Percentiles rank a stretch among this genome's conserved stretches.
Evolutionary conservation across 140 eudicot species (phyloP).

Genomic region (Stevia rebaudiana): DNA sequence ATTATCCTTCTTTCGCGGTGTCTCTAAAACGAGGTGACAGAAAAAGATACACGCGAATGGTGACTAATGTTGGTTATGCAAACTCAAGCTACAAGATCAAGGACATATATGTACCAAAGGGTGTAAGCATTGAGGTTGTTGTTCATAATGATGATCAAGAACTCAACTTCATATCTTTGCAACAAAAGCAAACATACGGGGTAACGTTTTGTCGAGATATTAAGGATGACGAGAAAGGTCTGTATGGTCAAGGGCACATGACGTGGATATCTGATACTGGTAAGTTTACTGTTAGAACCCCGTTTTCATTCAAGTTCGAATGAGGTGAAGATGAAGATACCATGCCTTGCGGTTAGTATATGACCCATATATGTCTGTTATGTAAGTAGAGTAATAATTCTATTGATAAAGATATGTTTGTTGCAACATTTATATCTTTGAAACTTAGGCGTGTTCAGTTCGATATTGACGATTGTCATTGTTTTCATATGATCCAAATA

Average conservation of each 20-base stretch:
- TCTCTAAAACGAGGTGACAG: background rate
- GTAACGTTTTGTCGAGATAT: background rate
- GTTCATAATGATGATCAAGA: background rate
- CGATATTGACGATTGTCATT: no score
- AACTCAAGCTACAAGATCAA: background rate
- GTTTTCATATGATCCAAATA: no score
- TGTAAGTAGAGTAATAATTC: no score
- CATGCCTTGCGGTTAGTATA: no score
- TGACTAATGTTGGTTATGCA: background rate
- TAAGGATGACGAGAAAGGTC: background rate
- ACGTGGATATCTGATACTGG: background rate
- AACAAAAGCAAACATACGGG: background rate
- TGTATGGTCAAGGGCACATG: slow-evolving; percentile 4
- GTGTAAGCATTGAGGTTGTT: background rate
- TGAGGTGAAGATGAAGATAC: slow-evolving; percentile 2
- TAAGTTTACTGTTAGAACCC: background rate
- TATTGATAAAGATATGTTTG: no score
- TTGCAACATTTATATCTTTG: no score
- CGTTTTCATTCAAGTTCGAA: slow-evolving; percentile 7
- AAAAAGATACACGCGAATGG: background rate
- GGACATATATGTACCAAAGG: background rate
- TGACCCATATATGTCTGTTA: no score
- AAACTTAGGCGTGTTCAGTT: no score
- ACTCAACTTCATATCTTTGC: background rate
- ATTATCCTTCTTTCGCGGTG: background rate